These are phyloP conservation scores for Daldinia vernicosa DNA, from an alignment of 495 filamentous ascomycete genomes.

Conservation along the genomic window DNA sequence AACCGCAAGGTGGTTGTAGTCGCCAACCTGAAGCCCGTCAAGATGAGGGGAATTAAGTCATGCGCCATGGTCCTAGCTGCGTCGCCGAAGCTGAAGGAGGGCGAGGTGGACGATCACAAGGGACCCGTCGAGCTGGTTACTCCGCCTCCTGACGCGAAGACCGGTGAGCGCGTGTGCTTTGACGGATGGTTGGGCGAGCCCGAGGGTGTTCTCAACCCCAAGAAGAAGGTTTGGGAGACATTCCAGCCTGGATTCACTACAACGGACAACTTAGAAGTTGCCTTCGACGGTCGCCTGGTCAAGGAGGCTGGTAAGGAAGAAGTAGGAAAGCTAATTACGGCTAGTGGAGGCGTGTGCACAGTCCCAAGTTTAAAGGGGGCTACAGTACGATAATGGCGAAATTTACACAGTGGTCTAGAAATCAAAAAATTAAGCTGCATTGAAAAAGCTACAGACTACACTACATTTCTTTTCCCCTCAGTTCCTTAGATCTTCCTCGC, in stretches of 20 bases:
- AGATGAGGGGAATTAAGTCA: conserved; percentile 97
- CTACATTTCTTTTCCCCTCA: conserved; percentile 7
- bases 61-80: conserved; percentile 96
- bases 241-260: conserved; percentile 96
- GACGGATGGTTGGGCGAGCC: conserved; percentile 95
- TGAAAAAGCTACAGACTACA: conserved; percentile 19
- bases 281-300: conserved; percentile 57
- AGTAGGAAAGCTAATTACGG: conserved; percentile 73
- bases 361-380: conserved; percentile 78
- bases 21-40: conserved; percentile 97
- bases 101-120: conserved; percentile 82
- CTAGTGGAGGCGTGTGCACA: conserved; percentile 75
- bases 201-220: conserved; percentile 91
- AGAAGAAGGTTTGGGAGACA: conserved; percentile 98
- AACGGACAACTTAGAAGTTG: conserved; percentile 78
- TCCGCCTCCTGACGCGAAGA: conserved; percentile 78
- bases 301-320: conserved; percentile 67
- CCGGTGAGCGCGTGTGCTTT: conserved; percentile 89
- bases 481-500: conserved; percentile 1
- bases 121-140: conserved; percentile 92
- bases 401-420: conserved; percentile 14
- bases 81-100: conserved; percentile 79
- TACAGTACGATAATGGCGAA: conserved; percentile 66
- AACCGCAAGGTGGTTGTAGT: conserved; percentile 91
- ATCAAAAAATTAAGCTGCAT: conserved; percentile 30